phyloP scores from a whole-genome alignment of 176 grass and related monocot genomes.

The Musa beccarii region DNA sequence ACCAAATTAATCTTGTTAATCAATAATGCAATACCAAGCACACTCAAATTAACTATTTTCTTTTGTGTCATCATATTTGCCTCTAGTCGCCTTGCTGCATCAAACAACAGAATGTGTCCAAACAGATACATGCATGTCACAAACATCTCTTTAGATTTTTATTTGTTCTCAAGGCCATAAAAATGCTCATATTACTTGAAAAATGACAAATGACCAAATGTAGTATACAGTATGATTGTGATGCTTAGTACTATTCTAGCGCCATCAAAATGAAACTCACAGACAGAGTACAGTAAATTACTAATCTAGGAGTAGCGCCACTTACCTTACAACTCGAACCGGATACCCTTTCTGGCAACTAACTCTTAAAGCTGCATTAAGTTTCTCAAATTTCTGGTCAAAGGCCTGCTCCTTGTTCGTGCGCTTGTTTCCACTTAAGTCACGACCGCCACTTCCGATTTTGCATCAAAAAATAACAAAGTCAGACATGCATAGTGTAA shows the following conservation, averaged over 20 bases:
- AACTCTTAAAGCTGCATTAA: constrained; percentile 71
- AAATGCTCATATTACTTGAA: too few relatives aligned
- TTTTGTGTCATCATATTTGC: neutral
- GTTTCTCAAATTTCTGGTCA: constrained; percentile 95
- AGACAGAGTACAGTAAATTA: too few relatives aligned
- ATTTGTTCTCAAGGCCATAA: neutral
- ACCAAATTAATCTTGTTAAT: too few relatives aligned
- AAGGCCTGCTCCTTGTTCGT: constrained; percentile 89
- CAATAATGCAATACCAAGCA: too few relatives aligned
- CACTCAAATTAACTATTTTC: neutral
- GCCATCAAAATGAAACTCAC: too few relatives aligned
- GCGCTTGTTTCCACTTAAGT: constrained; percentile 92
- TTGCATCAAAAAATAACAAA: neutral
- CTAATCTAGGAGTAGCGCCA: too few relatives aligned
- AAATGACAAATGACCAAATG: neutral
- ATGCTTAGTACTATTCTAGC: neutral
- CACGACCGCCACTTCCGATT: constrained; percentile 64
- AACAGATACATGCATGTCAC: neutral
- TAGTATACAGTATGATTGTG: neutral
- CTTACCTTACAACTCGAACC: constrained; percentile 74
- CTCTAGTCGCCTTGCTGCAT: neutral
- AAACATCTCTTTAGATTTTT: neutral
- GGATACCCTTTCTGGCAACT: constrained; percentile 89
- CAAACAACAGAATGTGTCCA: neutral
- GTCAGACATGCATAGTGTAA: constrained; percentile 2